Evolutionary conservation across 345 rosid species (phyloP), one percentile per base, ranked within the genome.

Genomic region (Murraya koenigii): DNA sequence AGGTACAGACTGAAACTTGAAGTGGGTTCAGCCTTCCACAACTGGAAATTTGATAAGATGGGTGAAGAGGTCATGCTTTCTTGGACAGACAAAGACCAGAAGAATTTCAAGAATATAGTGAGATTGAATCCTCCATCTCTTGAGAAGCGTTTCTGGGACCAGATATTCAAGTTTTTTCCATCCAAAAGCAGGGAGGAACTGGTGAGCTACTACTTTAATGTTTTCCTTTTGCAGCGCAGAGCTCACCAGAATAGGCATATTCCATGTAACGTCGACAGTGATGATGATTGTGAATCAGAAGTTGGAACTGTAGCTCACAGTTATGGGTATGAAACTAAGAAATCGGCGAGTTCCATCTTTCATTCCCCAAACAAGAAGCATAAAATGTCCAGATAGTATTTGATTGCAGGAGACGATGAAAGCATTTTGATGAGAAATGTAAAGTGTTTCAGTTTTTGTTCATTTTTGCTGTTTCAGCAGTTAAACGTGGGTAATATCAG

Each of bases 121-220:
- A 82, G 71, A 78, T 77, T 60, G 39, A 86, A 85, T 61, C 78
- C 76, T 67, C 83, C 82, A 59, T 86, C 89, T 15, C 78, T 70
- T 33, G 86, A 66, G 54, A 80, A 52, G 76, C 75, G 65, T 56
- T 88, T 90, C 75, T 90, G 95, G 87, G 85, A 88, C 44, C 81
- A 84, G 77, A 80, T 90, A 60, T 64, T 56, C 78, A 85, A 79
- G 77, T 35, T 26, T 69, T 87, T 94, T 75, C 79, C 84, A 22
- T 78, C 66, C 28, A 92, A 85, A 87, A 85, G 83, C 74, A 85
- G 89, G 77, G 91, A 71, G 82, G 88, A 85, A 32, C 78, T 96
- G 36, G 94, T 90, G 61, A 83, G 94, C 81, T 94, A 94, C 81
- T 91, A 88, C 85, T 96, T 78, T 79, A 94, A 94, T 70, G 98